Conservation (phyloP, 2,329 filamentous ascomycete genomes). For the Cryphonectria parasitica region DNA sequence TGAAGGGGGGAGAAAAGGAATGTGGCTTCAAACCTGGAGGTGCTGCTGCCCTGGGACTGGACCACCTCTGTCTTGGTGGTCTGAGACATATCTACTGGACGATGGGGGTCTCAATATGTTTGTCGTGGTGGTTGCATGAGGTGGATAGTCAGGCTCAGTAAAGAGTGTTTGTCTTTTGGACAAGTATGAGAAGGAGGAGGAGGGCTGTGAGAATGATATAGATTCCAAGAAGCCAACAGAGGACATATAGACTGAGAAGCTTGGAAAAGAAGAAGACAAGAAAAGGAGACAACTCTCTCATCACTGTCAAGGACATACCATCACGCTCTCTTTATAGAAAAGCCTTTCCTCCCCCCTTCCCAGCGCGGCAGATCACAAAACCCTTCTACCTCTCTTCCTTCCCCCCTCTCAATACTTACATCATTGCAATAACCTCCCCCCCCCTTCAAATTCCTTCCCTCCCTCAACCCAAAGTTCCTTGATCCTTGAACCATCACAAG, state of each 20-base stretch:
- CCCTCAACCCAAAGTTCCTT: not conserved
- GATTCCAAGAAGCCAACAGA: not conserved
- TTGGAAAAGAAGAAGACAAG: not conserved
- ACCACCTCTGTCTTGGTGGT: slow-evolving; percentile 15
- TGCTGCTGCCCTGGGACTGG: slow-evolving; percentile 12
- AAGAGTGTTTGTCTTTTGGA: slow-evolving; percentile 2
- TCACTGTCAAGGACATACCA: not conserved
- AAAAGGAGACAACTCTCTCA: not conserved
- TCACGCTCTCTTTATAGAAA: not conserved
- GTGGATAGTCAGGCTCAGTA: not conserved
- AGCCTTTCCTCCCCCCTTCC: not conserved
- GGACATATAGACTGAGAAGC: not conserved
- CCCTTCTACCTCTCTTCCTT: too few relatives aligned
- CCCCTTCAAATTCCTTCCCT: too few relatives aligned
- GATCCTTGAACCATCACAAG: not conserved
- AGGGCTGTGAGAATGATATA: not conserved
- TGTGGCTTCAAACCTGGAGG: slow-evolving; percentile 15
- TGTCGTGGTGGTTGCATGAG: not conserved
- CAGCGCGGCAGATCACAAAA: not conserved
- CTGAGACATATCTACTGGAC: slow-evolving; percentile 22
- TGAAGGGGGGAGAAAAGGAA: too few relatives aligned
- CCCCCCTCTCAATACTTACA: too few relatives aligned
- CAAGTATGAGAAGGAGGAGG: not conserved
- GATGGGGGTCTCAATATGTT: not conserved
- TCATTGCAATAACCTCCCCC: too few relatives aligned